Evolutionary conservation across 2,329 filamentous ascomycete genomes (phyloP).

Genomic region (Trichoderma brevicompactum): DNA sequence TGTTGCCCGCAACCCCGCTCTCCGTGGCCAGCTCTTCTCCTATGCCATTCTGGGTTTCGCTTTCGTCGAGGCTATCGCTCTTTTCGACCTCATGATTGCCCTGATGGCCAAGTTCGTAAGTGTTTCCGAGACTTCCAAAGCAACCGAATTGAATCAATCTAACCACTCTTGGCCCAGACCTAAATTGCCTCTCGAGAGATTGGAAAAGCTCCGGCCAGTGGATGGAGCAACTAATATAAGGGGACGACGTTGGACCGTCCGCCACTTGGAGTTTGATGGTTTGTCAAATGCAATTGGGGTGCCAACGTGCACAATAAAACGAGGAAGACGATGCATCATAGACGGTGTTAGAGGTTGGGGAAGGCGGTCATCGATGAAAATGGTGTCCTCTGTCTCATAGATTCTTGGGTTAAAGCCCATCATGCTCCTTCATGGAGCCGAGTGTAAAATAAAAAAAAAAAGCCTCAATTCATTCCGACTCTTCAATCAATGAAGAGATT

Average conservation of each 20-base stretch:
- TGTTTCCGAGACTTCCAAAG: conserved; percentile 37
- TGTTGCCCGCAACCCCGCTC: conserved; percentile 92
- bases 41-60: conserved; percentile 96
- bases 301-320: conserved; percentile 43
- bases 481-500: conserved; percentile 42
- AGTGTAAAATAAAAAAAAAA: conserved; percentile 52
- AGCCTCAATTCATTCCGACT: conserved; percentile 47
- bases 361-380: conserved; percentile 39
- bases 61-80: conserved; percentile 91
- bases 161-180: conserved; percentile 37
- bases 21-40: conserved; percentile 94
- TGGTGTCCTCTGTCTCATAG: conserved; percentile 43
- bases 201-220: conserved; percentile 45
- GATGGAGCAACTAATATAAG: conserved; percentile 43
- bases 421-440: conserved; percentile 42
- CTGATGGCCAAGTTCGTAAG: conserved; percentile 90
- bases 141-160: conserved; percentile 1
- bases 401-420: conserved; percentile 42
- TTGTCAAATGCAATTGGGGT: conserved; percentile 36
- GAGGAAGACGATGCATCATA: conserved; percentile 46
- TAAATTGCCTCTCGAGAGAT: conserved; percentile 43
- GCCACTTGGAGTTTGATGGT: conserved; percentile 37
- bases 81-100: conserved; percentile 89
- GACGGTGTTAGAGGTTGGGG: conserved; percentile 48
- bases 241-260: conserved; percentile 38